Conservation (phyloP, 495 filamentous ascomycete genomes). For the Trichoderma asperelloides region DNA sequence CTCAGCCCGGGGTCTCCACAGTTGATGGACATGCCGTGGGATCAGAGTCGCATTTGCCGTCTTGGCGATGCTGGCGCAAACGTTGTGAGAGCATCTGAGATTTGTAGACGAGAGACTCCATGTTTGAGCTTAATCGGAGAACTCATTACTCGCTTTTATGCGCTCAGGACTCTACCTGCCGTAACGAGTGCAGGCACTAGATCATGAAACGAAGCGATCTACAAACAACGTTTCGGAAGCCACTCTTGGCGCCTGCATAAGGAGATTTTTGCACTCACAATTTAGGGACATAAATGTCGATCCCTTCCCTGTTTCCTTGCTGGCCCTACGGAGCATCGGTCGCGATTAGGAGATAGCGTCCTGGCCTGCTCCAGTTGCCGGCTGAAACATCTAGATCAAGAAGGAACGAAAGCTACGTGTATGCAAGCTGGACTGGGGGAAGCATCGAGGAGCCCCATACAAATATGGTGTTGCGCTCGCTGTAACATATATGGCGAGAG, state of each 20-base stretch:
- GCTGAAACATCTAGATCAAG: neutral
- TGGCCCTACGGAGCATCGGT: neutral
- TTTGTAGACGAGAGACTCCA: no score
- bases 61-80: neutral
- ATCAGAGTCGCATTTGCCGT: neutral
- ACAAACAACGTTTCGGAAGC: neutral
- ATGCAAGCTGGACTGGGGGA: neutral
- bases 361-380: neutral
- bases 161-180: no score
- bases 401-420: neutral
- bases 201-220: no score
- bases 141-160: no score
- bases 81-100: neutral
- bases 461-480: neutral
- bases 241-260: neutral
- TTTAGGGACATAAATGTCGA: neutral
- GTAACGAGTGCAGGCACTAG: no score
- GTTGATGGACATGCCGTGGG: neutral
- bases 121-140: no score
- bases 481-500: neutral
- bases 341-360: slow-evolving; percentile 1
- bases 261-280: neutral
- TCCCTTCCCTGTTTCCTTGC: neutral
- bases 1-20: neutral
- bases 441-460: neutral